Evolutionary conservation across 148 eudicot genomes (phyloP), one percentile per base, ranked within the genome.

Genomic region (Persicaria maculosa): DNA sequence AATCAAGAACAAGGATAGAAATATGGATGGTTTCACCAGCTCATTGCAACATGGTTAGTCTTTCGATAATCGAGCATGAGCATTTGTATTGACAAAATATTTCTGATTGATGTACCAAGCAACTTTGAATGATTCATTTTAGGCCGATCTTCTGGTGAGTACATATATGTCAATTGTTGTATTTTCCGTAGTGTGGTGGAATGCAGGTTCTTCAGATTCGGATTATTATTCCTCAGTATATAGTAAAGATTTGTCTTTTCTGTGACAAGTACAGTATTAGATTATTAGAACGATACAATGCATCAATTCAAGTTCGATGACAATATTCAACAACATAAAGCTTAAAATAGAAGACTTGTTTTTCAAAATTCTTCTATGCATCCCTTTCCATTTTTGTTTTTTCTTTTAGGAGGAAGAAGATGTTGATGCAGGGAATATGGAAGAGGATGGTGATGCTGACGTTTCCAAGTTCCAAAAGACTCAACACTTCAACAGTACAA

Each of bases 81-180:
- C 16, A n/a, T n/a, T 17, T 17, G 17, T 16, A 6, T 17, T 64
- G 46, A 36, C 69, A 20, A 12, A 22, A 9, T 15, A 8, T 44
- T 44, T 58, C 50, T 11, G 36, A 8, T 43, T 80, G 6, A 62
- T 65, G 54, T 76, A 80, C 17, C 86, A 94, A 97, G 93, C 98
- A 68, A 90, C 97, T 70, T 87, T 94, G 69, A 88, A 88, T 72
- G 98, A 94, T 90, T 91, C 98, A 19, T 94, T 94, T 81, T 78
- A 91, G 78, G 98, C 98, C 1, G 98, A 94, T 84, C 96, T 94
- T 8, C 59, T 69, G 81, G 97, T 90, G 74, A 87, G 96, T 84
- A 57, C 11, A 17, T 47, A 25, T n/a, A n/a, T n/a, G n/a, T n/a
- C n/a, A n/a, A n/a, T n/a, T n/a, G n/a, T n/a, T n/a, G n/a, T n/a